Percentiles rank a stretch among this genome's conserved stretches.
Evolutionary conservation across 176 grass and related monocot species (phyloP).

Genomic region (Chrysopogon serrulatus): DNA sequence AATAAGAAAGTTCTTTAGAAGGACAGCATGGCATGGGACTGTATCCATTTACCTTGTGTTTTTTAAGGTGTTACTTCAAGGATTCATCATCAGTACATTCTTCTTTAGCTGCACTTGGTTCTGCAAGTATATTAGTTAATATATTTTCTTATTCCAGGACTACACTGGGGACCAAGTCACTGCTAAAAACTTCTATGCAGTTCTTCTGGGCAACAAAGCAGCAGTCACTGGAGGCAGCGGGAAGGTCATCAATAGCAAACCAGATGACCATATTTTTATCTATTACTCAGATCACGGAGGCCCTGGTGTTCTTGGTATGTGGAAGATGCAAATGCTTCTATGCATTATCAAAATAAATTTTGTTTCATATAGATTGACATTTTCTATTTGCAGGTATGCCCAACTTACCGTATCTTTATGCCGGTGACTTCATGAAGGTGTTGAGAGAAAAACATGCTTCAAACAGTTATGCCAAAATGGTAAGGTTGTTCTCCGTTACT

Average conservation of each 20-base stretch:
- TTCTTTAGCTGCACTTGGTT: background rate
- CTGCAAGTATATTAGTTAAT: background rate
- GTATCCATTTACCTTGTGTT: background rate
- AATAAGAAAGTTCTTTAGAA: background rate
- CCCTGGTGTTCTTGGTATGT: conserved; percentile 84
- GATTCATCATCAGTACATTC: background rate
- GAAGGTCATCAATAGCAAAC: conserved; percentile 87
- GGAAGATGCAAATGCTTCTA: background rate
- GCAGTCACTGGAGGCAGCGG: conserved; percentile 76
- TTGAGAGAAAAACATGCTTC: conserved; percentile 80
- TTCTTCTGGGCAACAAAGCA: conserved; percentile 67
- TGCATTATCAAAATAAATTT: background rate
- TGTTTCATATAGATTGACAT: background rate
- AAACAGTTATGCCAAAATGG: conserved; percentile 82
- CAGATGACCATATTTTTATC: conserved; percentile 83
- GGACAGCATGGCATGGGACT: background rate
- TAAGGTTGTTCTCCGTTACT: conserved; percentile 17
- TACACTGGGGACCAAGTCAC: conserved; percentile 76
- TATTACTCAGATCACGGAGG: conserved; percentile 97
- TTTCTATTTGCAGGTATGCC: conserved; percentile 67
- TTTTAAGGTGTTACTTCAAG: background rate
- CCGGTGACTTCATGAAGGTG: conserved; percentile 76
- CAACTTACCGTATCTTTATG: conserved; percentile 65
- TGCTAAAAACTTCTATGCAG: conserved; percentile 68
- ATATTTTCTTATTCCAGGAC: conserved; percentile 42